A percentile compares a stretch with the other conserved stretches of the same genome.
phyloP scores from a whole-genome alignment of 1,284 basidiomycete species.

The Rhodotorula sp. region DNA sequence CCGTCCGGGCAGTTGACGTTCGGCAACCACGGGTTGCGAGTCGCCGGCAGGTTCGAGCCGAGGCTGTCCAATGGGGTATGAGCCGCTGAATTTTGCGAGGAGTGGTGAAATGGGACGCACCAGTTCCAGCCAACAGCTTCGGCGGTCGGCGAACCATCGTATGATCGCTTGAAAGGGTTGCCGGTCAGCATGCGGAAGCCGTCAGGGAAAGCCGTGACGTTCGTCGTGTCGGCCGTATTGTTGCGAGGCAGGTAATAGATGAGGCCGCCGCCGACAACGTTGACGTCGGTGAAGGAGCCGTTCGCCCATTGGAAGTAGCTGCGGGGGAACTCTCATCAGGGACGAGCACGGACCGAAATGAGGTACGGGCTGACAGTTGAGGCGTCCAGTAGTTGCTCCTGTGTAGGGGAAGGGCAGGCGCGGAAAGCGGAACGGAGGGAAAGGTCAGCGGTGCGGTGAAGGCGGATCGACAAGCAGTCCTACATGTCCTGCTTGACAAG shows the following conservation, averaged over 20 bases:
- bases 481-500: conserved; percentile 42
- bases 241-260: conserved; percentile 23
- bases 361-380: not conserved
- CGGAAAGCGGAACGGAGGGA: too few species aligned
- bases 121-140: conserved; percentile 51
- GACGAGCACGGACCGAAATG: too few species aligned
- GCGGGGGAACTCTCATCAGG: not conserved
- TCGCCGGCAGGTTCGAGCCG: conserved; percentile 9
- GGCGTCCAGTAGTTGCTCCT: conserved; percentile 24
- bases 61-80: not conserved
- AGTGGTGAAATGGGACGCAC: conserved; percentile 13
- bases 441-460: not conserved
- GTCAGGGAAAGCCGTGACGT: conserved; percentile 54
- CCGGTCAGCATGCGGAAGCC: conserved; percentile 56
- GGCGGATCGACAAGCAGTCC: too few species aligned
- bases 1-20: conserved; percentile 51
- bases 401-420: too few species aligned
- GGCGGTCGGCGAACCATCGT: conserved; percentile 50
- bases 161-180: conserved; percentile 50
- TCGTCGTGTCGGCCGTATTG: conserved; percentile 25
- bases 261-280: conserved; percentile 20
- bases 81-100: not conserved
- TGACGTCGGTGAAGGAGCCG: conserved; percentile 24
- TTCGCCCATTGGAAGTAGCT: conserved; percentile 40
- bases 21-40: conserved; percentile 49